These are phyloP conservation scores for Rhynchosporium secalis DNA, from an alignment of 2,329 filamentous ascomycete genomes.

Conservation along the genomic window DNA sequence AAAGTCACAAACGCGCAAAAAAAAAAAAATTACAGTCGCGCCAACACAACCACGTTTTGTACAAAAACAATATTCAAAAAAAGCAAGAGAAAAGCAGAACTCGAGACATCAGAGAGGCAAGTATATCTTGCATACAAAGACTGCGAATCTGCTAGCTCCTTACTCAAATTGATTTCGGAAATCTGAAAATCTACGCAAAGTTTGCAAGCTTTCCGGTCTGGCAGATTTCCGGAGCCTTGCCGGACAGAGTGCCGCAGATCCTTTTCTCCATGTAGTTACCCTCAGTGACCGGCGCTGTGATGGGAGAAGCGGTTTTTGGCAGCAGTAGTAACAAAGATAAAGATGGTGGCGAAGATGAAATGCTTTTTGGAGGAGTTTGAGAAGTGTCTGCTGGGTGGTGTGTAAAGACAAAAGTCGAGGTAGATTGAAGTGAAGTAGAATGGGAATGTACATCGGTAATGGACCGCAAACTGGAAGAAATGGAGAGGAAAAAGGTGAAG, in stretches of 20 bases:
- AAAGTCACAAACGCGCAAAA: too few species aligned
- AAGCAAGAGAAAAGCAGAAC: not conserved
- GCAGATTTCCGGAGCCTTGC: conserved; percentile 13
- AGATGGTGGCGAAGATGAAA: not conserved
- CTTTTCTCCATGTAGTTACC: conserved; percentile 14
- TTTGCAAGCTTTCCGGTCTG: conserved; percentile 8
- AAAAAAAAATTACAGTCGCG: too few species aligned
- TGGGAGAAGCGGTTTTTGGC: not conserved
- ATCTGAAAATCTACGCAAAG: not conserved
- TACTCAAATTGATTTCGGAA: not conserved
- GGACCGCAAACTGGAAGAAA: not conserved
- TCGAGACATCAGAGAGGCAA: not conserved
- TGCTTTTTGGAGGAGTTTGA: not conserved
- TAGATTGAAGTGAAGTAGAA: not conserved
- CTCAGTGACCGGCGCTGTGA: not conserved
- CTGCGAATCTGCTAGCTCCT: not conserved
- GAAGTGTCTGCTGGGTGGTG: not conserved
- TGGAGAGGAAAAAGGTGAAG: not conserved
- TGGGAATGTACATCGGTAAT: not conserved
- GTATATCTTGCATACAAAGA: not conserved
- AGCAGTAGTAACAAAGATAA: not conserved
- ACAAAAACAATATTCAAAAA: too few species aligned
- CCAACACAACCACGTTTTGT: too few species aligned
- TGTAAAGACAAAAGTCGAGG: not conserved
- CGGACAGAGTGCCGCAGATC: conserved; percentile 14